Base-by-base conservation (phyloP, 257 asterid species). In the Lycium ferocissimum region DNA sequence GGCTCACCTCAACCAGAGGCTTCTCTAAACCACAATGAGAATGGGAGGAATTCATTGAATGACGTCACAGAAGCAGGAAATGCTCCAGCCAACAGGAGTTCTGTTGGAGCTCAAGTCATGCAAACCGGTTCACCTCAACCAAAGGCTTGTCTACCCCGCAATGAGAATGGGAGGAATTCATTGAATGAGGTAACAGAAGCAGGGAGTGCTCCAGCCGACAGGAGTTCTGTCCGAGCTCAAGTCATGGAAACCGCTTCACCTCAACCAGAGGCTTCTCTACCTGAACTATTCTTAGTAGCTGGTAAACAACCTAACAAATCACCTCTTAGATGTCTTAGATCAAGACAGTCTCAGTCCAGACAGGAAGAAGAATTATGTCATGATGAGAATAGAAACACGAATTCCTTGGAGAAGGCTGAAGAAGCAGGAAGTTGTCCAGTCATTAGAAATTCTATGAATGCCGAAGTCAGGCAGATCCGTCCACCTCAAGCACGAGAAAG, bases 311-410 rank as follows among this genome's bases (percentile, higher is more conserved):
- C 88, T 40, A 84, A 83, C 81, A 83, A 85, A 65, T 75, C 54
- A 49, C 54, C 89, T 0, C 51, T 9, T 57, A 57, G 82, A 86
- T 83, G 86, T 75, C n/a, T 15, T 76, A 37, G 83, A 81, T 56
- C 83, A 18, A 85, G 81, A 51, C 66, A 53, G 73, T 82, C 80
- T 81, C 82, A 79, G 83, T 76, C 85, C 66, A 87, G 83, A 82
- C 85, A 80, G 76, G 80, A 59, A 71, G 88, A 82, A 47, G 70
- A 63, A 79, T 49, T 79, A 47, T 22, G 43, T 56, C 66, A 84
- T 82, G 88, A 81, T 80, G 85, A 51, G 49, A 92, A 86, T 65
- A 61, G 83, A 84, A 83, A 63, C 78, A 89, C 75, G 84, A 81
- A 82, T 86, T 69, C 22, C 10, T 45, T 79, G 33, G 80, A 87